These are phyloP conservation scores for Penicillium argentinense DNA, from an alignment of 495 filamentous ascomycete species.

Conservation along the genomic window DNA sequence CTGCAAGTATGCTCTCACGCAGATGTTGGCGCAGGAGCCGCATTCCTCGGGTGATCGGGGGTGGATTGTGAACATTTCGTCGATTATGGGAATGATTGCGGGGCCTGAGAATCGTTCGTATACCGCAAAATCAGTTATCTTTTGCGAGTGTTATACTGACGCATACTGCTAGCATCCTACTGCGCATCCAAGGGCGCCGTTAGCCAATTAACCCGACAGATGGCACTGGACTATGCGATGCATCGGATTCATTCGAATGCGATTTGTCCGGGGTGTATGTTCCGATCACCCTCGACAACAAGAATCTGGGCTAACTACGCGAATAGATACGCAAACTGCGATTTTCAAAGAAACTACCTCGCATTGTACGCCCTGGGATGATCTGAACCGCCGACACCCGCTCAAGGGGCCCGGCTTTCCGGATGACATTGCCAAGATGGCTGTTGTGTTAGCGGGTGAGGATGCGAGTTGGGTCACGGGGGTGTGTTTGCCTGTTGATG, in stretches of 20 bases:
- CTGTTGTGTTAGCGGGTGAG: slow-evolving; percentile 52
- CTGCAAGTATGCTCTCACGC: slow-evolving; percentile 47
- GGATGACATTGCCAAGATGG: slow-evolving; percentile 48
- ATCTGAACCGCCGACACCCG: slow-evolving; percentile 34
- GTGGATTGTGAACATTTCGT: slow-evolving; percentile 57
- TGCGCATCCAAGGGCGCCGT: slow-evolving; percentile 54
- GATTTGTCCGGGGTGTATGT: slow-evolving; percentile 56
- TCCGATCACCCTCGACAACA: neutral
- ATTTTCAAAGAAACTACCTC: slow-evolving; percentile 28
- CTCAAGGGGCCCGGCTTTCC: slow-evolving; percentile 42
- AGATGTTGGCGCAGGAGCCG: slow-evolving; percentile 52
- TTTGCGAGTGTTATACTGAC: neutral
- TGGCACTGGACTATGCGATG: slow-evolving; percentile 52
- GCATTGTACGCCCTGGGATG: slow-evolving; percentile 19
- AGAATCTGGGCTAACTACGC: neutral
- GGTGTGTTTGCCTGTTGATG: slow-evolving; percentile 47
- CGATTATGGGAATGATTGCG: slow-evolving; percentile 46
- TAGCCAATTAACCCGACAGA: slow-evolving; percentile 45
- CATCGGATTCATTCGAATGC: slow-evolving; percentile 56
- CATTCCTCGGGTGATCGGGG: slow-evolving; percentile 46
- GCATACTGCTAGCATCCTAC: slow-evolving; percentile 39
- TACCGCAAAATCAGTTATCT: neutral
- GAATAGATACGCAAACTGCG: slow-evolving; percentile 32
- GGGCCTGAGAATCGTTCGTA: slow-evolving; percentile 19
- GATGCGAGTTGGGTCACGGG: slow-evolving; percentile 51